phyloP scores from a whole-genome alignment of 306 rosid species.

The Lotus japonicus region DNA sequence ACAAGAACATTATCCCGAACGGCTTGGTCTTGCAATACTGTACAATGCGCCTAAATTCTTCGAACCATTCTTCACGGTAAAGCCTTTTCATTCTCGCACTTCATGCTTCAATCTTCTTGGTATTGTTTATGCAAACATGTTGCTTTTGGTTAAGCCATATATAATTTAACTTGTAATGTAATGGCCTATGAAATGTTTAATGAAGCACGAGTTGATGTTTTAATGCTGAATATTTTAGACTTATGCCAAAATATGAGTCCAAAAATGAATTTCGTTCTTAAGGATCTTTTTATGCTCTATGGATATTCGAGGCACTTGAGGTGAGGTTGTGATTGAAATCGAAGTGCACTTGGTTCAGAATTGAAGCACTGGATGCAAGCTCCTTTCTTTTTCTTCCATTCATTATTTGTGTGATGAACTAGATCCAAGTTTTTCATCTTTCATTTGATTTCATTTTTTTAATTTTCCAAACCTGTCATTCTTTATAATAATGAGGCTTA shows the following conservation, averaged over 20 bases:
- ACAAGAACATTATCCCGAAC: slow-evolving; percentile 87
- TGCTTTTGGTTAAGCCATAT: neutral
- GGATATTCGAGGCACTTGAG: no score
- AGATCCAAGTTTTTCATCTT: neutral
- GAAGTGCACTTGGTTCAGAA: no score
- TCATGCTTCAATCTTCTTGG: neutral
- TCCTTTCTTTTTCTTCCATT: no score
- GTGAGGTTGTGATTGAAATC: no score
- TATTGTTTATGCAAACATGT: neutral
- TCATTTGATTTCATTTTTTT: neutral
- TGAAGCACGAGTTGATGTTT: neutral
- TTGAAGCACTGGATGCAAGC: no score
- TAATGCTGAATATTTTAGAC: slow-evolving; percentile 2
- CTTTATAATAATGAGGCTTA: neutral
- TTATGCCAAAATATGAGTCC: neutral
- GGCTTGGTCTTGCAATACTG: slow-evolving; percentile 79
- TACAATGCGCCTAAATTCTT: slow-evolving; percentile 84
- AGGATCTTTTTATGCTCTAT: neutral
- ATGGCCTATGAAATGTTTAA: neutral
- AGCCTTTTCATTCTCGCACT: neutral
- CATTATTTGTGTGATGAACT: neutral
- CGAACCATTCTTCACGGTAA: slow-evolving; percentile 83
- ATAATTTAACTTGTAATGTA: slow-evolving; percentile 2
- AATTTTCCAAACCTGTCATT: neutral
- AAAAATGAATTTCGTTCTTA: neutral